phyloP scores from a whole-genome alignment of 345 rosid species.

The Linum usitatissimum region DNA sequence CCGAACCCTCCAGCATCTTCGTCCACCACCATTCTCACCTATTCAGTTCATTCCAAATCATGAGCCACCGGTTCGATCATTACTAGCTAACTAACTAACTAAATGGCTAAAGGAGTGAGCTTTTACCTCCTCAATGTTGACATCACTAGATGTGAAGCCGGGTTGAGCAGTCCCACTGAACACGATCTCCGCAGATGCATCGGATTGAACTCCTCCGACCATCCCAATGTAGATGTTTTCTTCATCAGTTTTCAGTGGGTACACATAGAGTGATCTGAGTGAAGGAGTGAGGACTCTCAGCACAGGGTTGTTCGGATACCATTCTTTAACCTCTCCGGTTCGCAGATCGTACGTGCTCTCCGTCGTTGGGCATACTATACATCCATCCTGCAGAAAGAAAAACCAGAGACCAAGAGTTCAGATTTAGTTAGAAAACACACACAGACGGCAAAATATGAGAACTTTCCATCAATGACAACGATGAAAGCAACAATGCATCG shows the following conservation, averaged over 20 bases:
- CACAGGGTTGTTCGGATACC: constrained; percentile 94
- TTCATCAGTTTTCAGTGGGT: constrained; percentile 63
- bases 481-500: not conserved
- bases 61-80: not conserved
- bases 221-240: constrained; percentile 67
- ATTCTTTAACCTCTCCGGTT: constrained; percentile 63
- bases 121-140: constrained; percentile 81
- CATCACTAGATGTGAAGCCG: constrained; percentile 70
- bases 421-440: too few relatives aligned
- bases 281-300: constrained; percentile 80
- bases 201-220: constrained; percentile 31
- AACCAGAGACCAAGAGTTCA: not conserved
- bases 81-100: not conserved
- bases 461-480: not conserved
- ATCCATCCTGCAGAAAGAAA: constrained; percentile 53
- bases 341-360: constrained; percentile 78
- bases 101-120: not conserved
- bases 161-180: constrained; percentile 94
- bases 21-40: constrained; percentile 93
- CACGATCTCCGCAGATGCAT: constrained; percentile 75
- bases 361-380: constrained; percentile 84
- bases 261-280: constrained; percentile 50
- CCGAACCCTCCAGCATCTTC: constrained; percentile 67
- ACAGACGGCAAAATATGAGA: too few relatives aligned
- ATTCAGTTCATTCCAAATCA: not conserved